A percentile compares a stretch with the other conserved stretches of the same genome.
These are phyloP conservation scores for Pythium brassicae DNA, from an alignment of 352 stramenopile species.

Conservation along the genomic window DNA sequence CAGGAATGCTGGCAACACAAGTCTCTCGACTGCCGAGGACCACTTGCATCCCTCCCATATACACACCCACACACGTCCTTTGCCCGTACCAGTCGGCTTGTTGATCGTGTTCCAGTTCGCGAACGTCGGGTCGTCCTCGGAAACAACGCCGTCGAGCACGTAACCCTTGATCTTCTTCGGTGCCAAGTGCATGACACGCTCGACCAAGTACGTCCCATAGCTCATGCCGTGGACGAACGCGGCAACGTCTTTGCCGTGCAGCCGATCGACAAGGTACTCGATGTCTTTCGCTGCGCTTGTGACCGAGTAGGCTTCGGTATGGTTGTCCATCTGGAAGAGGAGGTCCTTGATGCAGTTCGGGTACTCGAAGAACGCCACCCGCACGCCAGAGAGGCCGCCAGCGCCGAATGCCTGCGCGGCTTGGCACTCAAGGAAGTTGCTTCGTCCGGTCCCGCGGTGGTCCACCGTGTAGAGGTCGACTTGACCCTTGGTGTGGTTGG, in stretches of 20 bases:
- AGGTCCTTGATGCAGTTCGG: slow-evolving; percentile 29
- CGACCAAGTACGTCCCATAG: slow-evolving; percentile 24
- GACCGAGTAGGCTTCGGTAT: slow-evolving; percentile 33
- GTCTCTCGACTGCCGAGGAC: too few relatives aligned
- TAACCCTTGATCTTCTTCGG: slow-evolving; percentile 22
- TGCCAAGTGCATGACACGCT: slow-evolving; percentile 31
- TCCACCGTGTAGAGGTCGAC: slow-evolving; percentile 49
- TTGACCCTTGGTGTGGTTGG: slow-evolving; percentile 8
- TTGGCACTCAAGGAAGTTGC: slow-evolving; percentile 31
- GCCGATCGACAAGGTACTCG: slow-evolving; percentile 14
- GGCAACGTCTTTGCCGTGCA: slow-evolving; percentile 12
- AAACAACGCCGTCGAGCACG: slow-evolving; percentile 24
- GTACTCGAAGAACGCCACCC: slow-evolving; percentile 20
- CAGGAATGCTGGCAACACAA: too few relatives aligned
- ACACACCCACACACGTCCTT: too few relatives aligned
- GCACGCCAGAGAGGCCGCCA: slow-evolving; percentile 16
- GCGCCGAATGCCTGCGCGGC: slow-evolving; percentile 25
- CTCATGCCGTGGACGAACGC: slow-evolving; percentile 30
- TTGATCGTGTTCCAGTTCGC: slow-evolving; percentile 7
- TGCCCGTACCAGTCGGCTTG: too few relatives aligned
- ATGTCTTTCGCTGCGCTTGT: slow-evolving; percentile 40
- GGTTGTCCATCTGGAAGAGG: slow-evolving; percentile 27
- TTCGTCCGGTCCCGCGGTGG: slow-evolving; percentile 47
- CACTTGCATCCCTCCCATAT: too few relatives aligned
- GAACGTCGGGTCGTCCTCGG: slow-evolving; percentile 8